Base-by-base conservation (phyloP, 2,329 filamentous ascomycete genomes). In the Monascus ruber region DNA sequence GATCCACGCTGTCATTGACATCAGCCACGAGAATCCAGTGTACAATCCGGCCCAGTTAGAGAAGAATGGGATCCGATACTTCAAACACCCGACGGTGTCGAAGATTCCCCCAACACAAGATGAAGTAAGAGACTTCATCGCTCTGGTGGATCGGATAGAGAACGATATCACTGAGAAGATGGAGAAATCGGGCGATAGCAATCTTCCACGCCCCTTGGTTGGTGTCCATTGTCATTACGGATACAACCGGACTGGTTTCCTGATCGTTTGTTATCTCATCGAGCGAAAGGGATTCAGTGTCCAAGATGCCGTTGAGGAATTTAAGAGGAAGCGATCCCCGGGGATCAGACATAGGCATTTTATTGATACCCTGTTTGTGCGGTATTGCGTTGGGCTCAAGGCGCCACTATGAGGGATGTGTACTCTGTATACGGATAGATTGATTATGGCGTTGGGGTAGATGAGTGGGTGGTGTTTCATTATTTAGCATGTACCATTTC, bases 221-320 rank as follows among this genome's bases (percentile, higher is more conserved):
- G 88, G 82, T 2, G 85, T 94, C 0, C 89, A 96, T 58, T 96
- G 89, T 53, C 89, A 96, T 55, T 95, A 95, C 51, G 89, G 89
- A 0, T 95, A 93, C 66, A 95, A 96, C 58, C 76, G 88, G 24
- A 95, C 89, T 0, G 89, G 89, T 0, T 94, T 89, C 59, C 84
- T 95, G 55, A 77, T 96, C 37, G 82, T 85, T 27, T 86, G 81
- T 53, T 96, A 95, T 55, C 69, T 96, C n/a, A 81, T 95, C 9
- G 87, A 95, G 65, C 71, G 78, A 35, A 75, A 83, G 48, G 79
- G 76, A 0, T 88, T 77, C 52, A 68, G 67, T 24, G 75, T 94
- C 2, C 75, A 83, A 51, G 77, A 82, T 39, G 89, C 89, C 1
- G 79, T 96, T 43, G 77, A 85, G 38, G 73, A 79, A 43, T 96